Conservation (phyloP, 2,329 filamentous ascomycete genomes). For the Plenodomus tracheiphilus region DNA sequence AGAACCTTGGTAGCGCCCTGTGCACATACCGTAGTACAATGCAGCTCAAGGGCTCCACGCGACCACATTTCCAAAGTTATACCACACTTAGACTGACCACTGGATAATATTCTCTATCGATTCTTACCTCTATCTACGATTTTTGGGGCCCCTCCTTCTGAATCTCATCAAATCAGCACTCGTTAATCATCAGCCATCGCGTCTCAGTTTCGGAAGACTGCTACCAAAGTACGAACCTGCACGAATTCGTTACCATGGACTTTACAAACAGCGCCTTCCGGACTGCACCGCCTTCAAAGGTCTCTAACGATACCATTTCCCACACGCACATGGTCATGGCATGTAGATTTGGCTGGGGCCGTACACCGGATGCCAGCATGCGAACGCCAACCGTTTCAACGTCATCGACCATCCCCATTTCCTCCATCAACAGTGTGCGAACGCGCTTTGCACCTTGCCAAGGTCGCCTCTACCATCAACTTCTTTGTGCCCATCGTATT, state of each 20-base stretch:
- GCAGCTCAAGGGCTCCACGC: slow-evolving; percentile 22
- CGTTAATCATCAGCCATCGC: slow-evolving; percentile 27
- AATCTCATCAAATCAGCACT: background rate
- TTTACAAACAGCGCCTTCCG: slow-evolving; percentile 36
- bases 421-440: slow-evolving; percentile 23
- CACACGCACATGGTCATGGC: slow-evolving; percentile 39
- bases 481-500: slow-evolving; percentile 40
- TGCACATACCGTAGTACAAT: slow-evolving; percentile 23
- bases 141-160: too few species aligned
- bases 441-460: slow-evolving; percentile 38
- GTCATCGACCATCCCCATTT: slow-evolving; percentile 8
- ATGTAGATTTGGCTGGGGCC: slow-evolving; percentile 41
- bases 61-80: slow-evolving; percentile 16
- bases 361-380: slow-evolving; percentile 19
- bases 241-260: slow-evolving; percentile 25
- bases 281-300: slow-evolving; percentile 13
- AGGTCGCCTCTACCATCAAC: slow-evolving; percentile 42
- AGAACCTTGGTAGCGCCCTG: slow-evolving; percentile 18
- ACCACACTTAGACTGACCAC: background rate
- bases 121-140: background rate
- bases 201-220: slow-evolving; percentile 4
- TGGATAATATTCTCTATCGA: background rate
- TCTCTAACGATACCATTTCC: slow-evolving; percentile 39
- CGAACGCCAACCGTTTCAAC: slow-evolving; percentile 11
- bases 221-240: background rate